These are phyloP conservation scores for Marchantia polymorpha DNA, from an alignment of 225 moss, liverwort and hornwort species.

Conservation along the genomic window DNA sequence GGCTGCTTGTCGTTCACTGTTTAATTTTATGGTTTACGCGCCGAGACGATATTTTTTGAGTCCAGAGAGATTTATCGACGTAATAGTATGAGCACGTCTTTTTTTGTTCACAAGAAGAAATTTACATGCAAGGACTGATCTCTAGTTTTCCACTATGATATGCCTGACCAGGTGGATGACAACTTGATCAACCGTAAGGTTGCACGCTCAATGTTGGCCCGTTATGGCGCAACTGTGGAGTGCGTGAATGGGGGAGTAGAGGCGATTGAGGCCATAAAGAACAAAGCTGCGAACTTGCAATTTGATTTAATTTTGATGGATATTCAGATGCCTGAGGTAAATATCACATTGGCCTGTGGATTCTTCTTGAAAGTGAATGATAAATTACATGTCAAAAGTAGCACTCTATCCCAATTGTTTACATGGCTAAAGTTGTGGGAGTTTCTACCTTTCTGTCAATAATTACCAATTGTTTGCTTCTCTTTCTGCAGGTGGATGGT, in stretches of 20 bases:
- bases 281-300: conserved; percentile 43
- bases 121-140: no score
- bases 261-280: conserved; percentile 58
- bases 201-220: conserved; percentile 79
- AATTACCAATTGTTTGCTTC: background rate
- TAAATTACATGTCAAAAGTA: background rate
- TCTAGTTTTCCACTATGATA: background rate
- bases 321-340: conserved; percentile 97
- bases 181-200: conserved; percentile 80
- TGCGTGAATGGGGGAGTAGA: conserved; percentile 66
- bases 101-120: no score
- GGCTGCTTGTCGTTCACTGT: background rate
- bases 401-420: conserved; percentile 2
- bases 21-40: background rate
- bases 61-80: no score
- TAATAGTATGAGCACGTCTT: no score
- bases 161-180: conserved; percentile 62
- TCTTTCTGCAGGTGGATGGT: conserved; percentile 69
- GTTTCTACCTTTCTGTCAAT: background rate
- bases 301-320: conserved; percentile 95
- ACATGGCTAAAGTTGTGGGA: background rate
- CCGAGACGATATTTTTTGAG: no score
- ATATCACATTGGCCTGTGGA: background rate
- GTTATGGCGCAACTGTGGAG: conserved; percentile 72
- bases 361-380: background rate